Evolutionary conservation across 2,329 filamentous ascomycete genomes (phyloP), one percentile per base, ranked within the genome.

Genomic region (Penicillium rolfsii): DNA sequence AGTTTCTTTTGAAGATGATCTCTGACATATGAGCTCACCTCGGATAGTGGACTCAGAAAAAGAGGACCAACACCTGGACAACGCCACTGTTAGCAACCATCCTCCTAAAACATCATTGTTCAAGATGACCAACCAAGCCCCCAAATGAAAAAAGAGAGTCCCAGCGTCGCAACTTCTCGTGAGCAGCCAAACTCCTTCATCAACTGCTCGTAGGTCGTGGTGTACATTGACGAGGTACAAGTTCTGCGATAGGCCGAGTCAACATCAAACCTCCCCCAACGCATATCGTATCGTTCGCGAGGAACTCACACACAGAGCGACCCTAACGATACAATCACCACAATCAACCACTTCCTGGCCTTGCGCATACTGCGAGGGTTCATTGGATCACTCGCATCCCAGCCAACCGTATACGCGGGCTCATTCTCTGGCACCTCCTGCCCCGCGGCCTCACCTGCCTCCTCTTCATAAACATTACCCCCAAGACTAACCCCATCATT

Each of bases 211-310:
- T 97, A 97, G 0, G 91, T 95, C 12, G 87, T 86, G 0, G 92
- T 94, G 76, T 97, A 97, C 69, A 96, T 87, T n/a, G 92, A 95
- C 52, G 90, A 93, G 1, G 91, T 87, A 73, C 89, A 92, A 8
- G 93, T 96, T 57, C 90, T 93, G 69, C 14, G 45, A 53, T 19
- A 36, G 36, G 24, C n/a, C 19, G 12, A 28, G 52, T 62, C 22
- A 62, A 52, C 41, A 40, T 52, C 26, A 54, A 26, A 6, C 9
- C 19, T n/a, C 24, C 19, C 26, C 24, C 19, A 36, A 38, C 16
- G 16, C 50, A 46, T 43, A 30, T 36, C 7, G 46, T 6, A 14
- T 57, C 19, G 28, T 9, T 22, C 28, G 33, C 30, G 14, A 24
- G 45, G 45, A 56, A 87, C 90, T 83, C 84, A 93, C 89, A 97